Evolutionary conservation across 345 rosid genomes (phyloP), one percentile per base, ranked within the genome.

Genomic region (Leavenworthia alabamica): DNA sequence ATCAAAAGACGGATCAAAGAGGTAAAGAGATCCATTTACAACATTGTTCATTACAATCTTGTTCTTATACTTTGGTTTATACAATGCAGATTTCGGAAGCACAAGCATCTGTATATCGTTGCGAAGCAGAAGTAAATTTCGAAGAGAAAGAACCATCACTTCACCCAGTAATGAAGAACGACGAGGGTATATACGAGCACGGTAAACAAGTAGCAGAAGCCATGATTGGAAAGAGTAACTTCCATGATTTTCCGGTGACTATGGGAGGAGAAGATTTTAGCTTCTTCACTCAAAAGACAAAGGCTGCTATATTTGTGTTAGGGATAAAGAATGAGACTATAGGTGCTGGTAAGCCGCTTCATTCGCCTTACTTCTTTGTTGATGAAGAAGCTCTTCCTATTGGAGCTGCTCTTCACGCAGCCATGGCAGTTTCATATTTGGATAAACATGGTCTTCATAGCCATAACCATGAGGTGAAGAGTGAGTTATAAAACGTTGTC

Each of bases 251-350:
- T 12, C 86, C 81, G 3, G 56, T 83, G 47, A 81, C 79, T 12
- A 80, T 83, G 87, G 91, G 87, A 39, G 77, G 77, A 14, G 89
- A 85, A 53, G 95, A 85, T 70, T 84, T 84, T 68, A 84, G 91
- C 58, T 82, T 80, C 83, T 87, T 71, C 63, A 73, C 91, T 3
- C 57, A 80, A 70, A 84, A 66, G 78, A 77, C 82, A 4, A 73
- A 83, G 4, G 80, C 89, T 15, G 75, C 80, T 1, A 77, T 83
- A 3, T 84, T 79, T 20, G 82, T 73, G 45, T 55, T 87, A 1
- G 89, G 86, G 29, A 77, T 62, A 15, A 76, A 60, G 69, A 81
- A 88, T 32, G 82, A 83, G 73, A 81, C 82, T 2, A 28, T 76
- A 46, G 75, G 75, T 8, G 76, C 89, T 7, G 78, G 83, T 72